Conservation (phyloP, 352 stramenopile species). For the Pythium oligandrum region DNA sequence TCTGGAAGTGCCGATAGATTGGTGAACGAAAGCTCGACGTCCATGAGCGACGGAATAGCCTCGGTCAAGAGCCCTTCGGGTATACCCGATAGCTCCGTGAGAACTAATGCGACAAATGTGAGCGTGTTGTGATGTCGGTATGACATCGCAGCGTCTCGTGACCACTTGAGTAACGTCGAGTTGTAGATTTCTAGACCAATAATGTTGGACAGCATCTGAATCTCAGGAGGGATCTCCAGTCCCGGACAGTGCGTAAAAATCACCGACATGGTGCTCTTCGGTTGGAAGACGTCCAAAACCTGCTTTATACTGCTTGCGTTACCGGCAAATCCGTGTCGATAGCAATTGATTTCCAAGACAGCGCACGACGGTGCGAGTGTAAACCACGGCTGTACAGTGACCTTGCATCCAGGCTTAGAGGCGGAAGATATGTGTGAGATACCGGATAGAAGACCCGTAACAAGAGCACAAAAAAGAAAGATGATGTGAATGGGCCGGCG, state of each 20-base stretch:
- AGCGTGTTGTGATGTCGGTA: neutral
- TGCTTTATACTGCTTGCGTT: neutral
- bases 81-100: neutral
- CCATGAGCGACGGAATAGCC: neutral
- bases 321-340: neutral
- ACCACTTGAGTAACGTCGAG: neutral
- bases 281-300: neutral
- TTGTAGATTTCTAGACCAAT: slow-evolving; percentile 1
- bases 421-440: neutral
- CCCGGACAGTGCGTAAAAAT: slow-evolving; percentile 2
- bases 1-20: neutral
- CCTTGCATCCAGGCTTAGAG: neutral
- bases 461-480: neutral
- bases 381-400: slow-evolving; percentile 2
- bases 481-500: neutral
- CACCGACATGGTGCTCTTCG: neutral
- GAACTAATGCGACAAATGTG: slow-evolving; percentile 1
- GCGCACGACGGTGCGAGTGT: neutral
- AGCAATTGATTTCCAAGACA: slow-evolving; percentile 1
- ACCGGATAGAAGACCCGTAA: neutral
- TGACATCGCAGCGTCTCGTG: neutral
- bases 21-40: slow-evolving; percentile 1
- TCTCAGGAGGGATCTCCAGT: neutral
- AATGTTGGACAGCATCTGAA: neutral
- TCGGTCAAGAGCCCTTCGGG: neutral